Evolutionary conservation across 441 rosid species (phyloP).

Genomic region (Populus hybrid): DNA sequence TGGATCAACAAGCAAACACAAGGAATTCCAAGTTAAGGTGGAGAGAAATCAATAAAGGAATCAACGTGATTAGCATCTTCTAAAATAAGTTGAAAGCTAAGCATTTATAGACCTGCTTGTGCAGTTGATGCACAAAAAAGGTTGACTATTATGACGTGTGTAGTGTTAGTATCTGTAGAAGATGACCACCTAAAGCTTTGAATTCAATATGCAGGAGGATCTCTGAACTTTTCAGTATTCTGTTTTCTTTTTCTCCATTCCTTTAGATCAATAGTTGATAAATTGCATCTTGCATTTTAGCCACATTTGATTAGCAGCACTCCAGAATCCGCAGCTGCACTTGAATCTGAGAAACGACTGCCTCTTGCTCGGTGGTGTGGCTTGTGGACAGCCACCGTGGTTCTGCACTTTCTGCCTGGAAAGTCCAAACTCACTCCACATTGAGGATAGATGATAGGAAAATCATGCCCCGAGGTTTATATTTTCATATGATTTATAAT

Average conservation of each 20-base stretch:
- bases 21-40: constrained; percentile 20
- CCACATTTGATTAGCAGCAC: background rate
- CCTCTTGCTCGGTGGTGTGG: background rate
- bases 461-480: no score
- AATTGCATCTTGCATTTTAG: background rate
- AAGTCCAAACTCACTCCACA: background rate
- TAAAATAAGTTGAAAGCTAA: constrained; percentile 15
- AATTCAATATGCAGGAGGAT: background rate
- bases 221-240: background rate
- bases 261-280: background rate
- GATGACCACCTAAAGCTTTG: background rate
- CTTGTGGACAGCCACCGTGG: background rate
- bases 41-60: constrained; percentile 27
- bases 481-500: no score
- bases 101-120: constrained; percentile 8
- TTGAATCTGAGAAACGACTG: background rate
- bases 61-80: constrained; percentile 30
- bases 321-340: background rate
- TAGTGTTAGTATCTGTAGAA: background rate
- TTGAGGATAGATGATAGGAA: no score
- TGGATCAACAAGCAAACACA: constrained; percentile 1
- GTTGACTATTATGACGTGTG: background rate
- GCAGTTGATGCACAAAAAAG: constrained; percentile 10
- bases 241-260: background rate
- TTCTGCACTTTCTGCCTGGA: background rate